These are phyloP conservation scores for Chimonanthus praecox DNA, from an alignment of 164 flowering plant species.

Conservation along the genomic window DNA sequence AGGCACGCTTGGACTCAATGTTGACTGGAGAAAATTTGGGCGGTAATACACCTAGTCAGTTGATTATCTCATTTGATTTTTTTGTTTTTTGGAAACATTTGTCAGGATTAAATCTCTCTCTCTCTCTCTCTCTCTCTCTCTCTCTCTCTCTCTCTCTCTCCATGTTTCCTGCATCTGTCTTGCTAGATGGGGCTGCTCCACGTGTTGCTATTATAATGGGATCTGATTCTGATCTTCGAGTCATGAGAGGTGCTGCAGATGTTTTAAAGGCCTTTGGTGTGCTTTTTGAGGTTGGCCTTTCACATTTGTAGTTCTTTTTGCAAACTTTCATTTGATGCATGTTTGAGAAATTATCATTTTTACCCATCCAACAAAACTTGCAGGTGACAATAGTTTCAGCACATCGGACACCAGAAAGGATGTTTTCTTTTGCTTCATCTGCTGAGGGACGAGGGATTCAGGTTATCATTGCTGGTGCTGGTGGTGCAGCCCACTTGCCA, in stretches of 20 bases:
- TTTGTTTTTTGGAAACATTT: background rate
- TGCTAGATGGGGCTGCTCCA: slow-evolving; percentile 40
- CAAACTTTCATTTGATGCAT: background rate
- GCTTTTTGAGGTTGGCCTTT: slow-evolving; percentile 54
- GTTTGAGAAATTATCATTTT: background rate
- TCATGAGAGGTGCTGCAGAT: slow-evolving; percentile 84
- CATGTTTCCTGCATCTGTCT: slow-evolving; percentile 4
- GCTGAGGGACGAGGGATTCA: slow-evolving; percentile 76
- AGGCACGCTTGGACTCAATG: slow-evolving; percentile 45
- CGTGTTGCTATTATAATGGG: slow-evolving; percentile 95
- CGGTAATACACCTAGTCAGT: slow-evolving; percentile 34
- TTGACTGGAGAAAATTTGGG: slow-evolving; percentile 35
- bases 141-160: background rate
- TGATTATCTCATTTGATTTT: slow-evolving; percentile 1
- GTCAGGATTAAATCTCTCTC: background rate
- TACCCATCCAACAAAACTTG: background rate
- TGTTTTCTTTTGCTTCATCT: slow-evolving; percentile 76
- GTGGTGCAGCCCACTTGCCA: slow-evolving; percentile 98
- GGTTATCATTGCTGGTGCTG: slow-evolving; percentile 96
- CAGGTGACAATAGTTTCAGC: slow-evolving; percentile 96
- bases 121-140: no score
- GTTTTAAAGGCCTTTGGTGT: slow-evolving; percentile 65
- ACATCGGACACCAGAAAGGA: slow-evolving; percentile 90
- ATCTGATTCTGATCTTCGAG: slow-evolving; percentile 95
- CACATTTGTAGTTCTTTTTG: background rate